Percentiles rank a stretch among this genome's conserved stretches.
Conservation (phyloP, 2,329 filamentous ascomycete species). For the Aspergillus pseudoglaucus region DNA sequence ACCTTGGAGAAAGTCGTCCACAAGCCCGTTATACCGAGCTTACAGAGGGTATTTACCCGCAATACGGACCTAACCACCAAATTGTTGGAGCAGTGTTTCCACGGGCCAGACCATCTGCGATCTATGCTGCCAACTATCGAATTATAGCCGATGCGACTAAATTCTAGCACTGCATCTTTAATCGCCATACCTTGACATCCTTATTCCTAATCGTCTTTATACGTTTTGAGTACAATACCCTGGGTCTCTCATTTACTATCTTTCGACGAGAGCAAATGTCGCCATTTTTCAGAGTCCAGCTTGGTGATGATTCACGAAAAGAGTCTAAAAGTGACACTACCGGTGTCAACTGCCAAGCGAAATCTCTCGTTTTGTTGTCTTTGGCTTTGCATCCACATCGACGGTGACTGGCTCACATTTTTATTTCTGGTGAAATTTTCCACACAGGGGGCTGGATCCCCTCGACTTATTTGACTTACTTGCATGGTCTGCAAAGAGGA, state of each 20-base stretch:
- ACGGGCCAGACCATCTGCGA: conserved; percentile 32
- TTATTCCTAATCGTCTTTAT: not conserved
- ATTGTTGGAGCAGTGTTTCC: conserved; percentile 32
- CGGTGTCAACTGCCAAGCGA: no score
- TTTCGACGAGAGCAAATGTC: not conserved
- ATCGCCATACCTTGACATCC: not conserved
- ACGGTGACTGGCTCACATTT: not conserved
- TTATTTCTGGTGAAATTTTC: not conserved
- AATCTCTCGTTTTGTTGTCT: not conserved
- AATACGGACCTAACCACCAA: conserved; percentile 25
- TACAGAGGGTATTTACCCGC: conserved; percentile 54
- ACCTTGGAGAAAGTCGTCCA: conserved; percentile 55
- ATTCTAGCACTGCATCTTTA: conserved; percentile 5
- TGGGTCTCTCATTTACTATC: not conserved
- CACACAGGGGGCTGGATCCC: not conserved
- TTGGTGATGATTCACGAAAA: not conserved
- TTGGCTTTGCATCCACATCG: not conserved
- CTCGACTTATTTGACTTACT: not conserved
- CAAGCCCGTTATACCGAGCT: conserved; percentile 55
- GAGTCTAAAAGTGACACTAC: no score
- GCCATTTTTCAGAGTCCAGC: not conserved
- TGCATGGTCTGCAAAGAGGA: not conserved
- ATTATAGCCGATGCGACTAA: conserved; percentile 36
- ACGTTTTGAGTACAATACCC: not conserved
- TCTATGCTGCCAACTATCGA: conserved; percentile 34